Percentiles rank a stretch among this genome's conserved stretches.
Conservation (phyloP, 1,284 basidiomycete genomes). For the Golubevia sp. region DNA sequence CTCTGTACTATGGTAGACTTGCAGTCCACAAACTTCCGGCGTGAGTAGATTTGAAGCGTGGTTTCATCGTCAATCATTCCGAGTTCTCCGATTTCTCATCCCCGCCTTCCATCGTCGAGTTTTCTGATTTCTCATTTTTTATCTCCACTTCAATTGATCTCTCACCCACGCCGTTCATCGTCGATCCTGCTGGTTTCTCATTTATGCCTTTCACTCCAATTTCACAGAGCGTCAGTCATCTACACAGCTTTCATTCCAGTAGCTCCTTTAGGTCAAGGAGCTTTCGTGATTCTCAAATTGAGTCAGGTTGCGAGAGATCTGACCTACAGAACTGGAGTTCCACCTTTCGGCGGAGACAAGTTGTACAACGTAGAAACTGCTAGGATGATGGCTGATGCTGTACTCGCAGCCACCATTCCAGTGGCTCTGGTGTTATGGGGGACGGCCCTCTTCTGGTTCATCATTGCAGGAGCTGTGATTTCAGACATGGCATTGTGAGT, state of each 20-base stretch:
- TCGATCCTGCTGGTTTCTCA: not conserved
- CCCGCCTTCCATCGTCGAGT: too few species aligned
- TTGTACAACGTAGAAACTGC: slow-evolving; percentile 15
- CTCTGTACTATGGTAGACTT: slow-evolving; percentile 68
- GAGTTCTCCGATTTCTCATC: too few species aligned
- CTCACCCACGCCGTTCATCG: too few species aligned
- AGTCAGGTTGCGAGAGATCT: slow-evolving; percentile 65
- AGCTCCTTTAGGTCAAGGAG: slow-evolving; percentile 69
- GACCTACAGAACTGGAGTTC: slow-evolving; percentile 29
- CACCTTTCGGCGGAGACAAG: not conserved
- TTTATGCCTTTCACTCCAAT: slow-evolving; percentile 49
- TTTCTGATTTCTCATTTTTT: too few species aligned
- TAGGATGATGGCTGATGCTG: slow-evolving; percentile 27
- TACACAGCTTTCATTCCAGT: slow-evolving; percentile 70
- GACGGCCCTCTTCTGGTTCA: slow-evolving; percentile 63
- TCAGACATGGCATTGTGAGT: slow-evolving; percentile 22
- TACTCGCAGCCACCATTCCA: slow-evolving; percentile 26
- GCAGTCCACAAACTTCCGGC: slow-evolving; percentile 64
- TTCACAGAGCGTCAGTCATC: slow-evolving; percentile 65
- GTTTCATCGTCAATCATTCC: too few species aligned
- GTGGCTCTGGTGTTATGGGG: slow-evolving; percentile 64
- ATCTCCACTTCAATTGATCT: too few species aligned
- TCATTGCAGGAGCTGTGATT: slow-evolving; percentile 58
- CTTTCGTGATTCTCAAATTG: slow-evolving; percentile 68
- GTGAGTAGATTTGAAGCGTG: slow-evolving; percentile 16